Base-by-base conservation (phyloP, 176 grass and related monocot genomes). In the Zizania latifolia region DNA sequence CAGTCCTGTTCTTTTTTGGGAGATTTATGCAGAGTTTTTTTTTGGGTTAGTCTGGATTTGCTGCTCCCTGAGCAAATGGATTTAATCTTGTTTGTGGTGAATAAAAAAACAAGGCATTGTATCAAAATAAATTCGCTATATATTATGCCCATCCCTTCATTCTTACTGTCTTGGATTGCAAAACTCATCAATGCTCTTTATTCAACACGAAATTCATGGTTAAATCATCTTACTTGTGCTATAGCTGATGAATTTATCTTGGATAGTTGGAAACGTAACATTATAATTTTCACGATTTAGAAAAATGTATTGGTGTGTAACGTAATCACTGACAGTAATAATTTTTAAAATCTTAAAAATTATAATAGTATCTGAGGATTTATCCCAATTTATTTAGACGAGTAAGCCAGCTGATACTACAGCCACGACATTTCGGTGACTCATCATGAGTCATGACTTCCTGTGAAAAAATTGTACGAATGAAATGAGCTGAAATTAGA, bases 401-500 rank as follows among this genome's bases (percentile, higher is more conserved):
- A n/a, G n/a, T n/a, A n/a, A n/a, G n/a, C n/a, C 95, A 59, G 95
- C 91, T 82, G 91, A 94, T 79, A 87, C 78, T 32, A 83, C 84
- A 64, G 95, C 81, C 64, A 99, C 55, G 32, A 99, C 72, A 79
- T 99, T 99, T 11, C 77, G 78, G 77, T 94, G 91, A 79, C 91
- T 99, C 95, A 99, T 94, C 95, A 92, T n/a, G n/a, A n/a, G n/a
- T n/a, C n/a, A n/a, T 94, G 35, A 94, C 91, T 14, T 91, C 91
- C 91, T 99, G 77, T 71, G 34, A 34, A 89, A 53, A 33, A 55
- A n/a, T n/a, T 57, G 31, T 63, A 73, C 21, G 77, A 54, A 72
- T 54, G 16, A 69, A 40, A 69, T 12, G 10, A 22, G 46, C 0
- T 30, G 12, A 21, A 65, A 82, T 45, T 14, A 77, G 29, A 77